phyloP scores from a whole-genome alignment of 192 early-diverging fungal genomes.

The Coemansia sp. region DNA sequence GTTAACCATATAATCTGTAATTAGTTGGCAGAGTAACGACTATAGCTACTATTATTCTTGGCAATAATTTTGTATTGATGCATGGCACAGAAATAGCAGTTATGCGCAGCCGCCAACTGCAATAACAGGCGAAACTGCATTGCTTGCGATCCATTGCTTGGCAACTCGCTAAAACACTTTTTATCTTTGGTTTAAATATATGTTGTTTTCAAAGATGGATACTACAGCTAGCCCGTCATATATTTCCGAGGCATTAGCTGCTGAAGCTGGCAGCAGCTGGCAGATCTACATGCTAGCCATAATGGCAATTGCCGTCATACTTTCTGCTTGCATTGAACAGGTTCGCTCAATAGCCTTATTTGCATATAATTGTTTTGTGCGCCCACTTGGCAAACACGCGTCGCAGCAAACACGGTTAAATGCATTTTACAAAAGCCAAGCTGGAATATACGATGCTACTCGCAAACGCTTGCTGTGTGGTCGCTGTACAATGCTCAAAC shows the following conservation, averaged over 20 bases:
- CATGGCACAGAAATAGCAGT: no score
- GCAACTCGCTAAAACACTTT: no score
- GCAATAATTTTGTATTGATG: no score
- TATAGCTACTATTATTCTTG: no score
- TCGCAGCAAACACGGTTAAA: slow-evolving; percentile 73
- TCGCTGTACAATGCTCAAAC: slow-evolving; percentile 72
- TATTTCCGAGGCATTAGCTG: background rate
- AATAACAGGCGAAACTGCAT: no score
- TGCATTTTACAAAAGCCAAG: slow-evolving; percentile 78
- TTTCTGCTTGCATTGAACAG: background rate
- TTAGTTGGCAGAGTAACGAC: no score
- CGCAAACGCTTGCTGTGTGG: slow-evolving; percentile 70
- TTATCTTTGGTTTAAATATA: no score
- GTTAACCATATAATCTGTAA: no score
- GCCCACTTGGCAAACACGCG: slow-evolving; percentile 60
- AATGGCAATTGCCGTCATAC: background rate
- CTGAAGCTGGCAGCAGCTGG: background rate
- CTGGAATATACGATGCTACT: slow-evolving; percentile 76
- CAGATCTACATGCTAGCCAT: background rate
- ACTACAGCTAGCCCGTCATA: background rate
- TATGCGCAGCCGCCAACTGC: no score
- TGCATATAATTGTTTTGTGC: slow-evolving; percentile 75
- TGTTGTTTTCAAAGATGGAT: no score
- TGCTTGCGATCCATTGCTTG: background rate
- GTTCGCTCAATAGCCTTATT: slow-evolving; percentile 27